phyloP scores from a whole-genome alignment of 129 eudicot species.

The Gnaphalium uliginosum region DNA sequence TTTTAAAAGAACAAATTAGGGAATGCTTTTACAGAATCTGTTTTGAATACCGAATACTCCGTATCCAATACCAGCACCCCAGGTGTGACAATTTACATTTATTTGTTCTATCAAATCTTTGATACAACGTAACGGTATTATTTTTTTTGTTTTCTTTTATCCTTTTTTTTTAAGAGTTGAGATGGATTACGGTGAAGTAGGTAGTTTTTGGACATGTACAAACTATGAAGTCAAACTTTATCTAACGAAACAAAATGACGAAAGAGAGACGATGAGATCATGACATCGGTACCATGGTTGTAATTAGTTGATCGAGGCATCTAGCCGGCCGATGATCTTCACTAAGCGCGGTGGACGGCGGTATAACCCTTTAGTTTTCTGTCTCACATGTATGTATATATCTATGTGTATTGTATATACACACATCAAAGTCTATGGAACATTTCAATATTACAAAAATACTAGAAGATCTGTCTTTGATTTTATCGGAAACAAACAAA shows the following conservation, averaged over 20 bases:
- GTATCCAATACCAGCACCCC: too few relatives aligned
- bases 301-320: neutral
- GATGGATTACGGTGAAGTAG: too few relatives aligned
- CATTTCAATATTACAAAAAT: conserved; percentile 2
- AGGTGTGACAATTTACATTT: too few relatives aligned
- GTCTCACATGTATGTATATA: conserved; percentile 1
- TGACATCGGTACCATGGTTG: neutral
- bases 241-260: neutral
- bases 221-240: neutral
- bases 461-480: conserved; percentile 17
- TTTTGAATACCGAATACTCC: too few relatives aligned
- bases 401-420: neutral
- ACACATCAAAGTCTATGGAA: neutral
- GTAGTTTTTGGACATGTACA: neutral
- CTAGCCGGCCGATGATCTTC: conserved; percentile 32
- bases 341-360: conserved; percentile 29
- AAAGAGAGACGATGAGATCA: conserved; percentile 2
- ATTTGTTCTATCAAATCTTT: too few relatives aligned
- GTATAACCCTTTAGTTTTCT: conserved; percentile 10
- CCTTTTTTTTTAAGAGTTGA: too few relatives aligned
- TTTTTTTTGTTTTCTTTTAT: too few relatives aligned
- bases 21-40: too few relatives aligned
- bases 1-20: too few relatives aligned
- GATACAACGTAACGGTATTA: too few relatives aligned
- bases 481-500: conserved; percentile 35